Conservation (phyloP, 148 eudicot species). For the Gaultheria prostrata region DNA sequence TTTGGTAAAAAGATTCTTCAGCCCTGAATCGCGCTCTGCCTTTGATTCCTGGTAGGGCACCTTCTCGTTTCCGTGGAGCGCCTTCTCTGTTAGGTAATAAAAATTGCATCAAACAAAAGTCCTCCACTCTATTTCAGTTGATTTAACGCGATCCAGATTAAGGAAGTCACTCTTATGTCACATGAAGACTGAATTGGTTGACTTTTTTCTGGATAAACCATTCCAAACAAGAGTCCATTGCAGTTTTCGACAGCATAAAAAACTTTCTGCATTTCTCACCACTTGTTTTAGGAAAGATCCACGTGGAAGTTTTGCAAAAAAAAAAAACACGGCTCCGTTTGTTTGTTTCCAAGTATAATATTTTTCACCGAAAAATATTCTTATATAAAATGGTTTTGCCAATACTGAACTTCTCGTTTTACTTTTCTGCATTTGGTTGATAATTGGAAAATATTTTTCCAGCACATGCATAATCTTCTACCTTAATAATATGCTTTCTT, state of each 20-base stretch:
- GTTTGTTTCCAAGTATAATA: too few relatives aligned
- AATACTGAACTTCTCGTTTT: too few relatives aligned
- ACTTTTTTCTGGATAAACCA: background rate
- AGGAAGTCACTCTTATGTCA: background rate
- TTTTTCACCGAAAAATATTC: too few relatives aligned
- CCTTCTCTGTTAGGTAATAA: slow-evolving; percentile 52
- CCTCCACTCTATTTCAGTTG: background rate
- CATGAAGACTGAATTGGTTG: background rate
- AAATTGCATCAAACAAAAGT: background rate
- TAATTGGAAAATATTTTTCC: too few relatives aligned
- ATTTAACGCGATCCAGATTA: background rate
- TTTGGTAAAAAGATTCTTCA: slow-evolving; percentile 88
- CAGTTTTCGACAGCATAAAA: background rate
- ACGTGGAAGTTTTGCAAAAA: background rate
- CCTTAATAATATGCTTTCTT: too few relatives aligned
- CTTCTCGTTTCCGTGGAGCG: slow-evolving; percentile 69
- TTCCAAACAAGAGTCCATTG: background rate
- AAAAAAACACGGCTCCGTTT: too few relatives aligned
- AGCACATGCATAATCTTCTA: too few relatives aligned
- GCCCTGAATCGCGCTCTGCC: slow-evolving; percentile 71
- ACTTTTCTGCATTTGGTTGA: too few relatives aligned
- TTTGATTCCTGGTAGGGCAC: slow-evolving; percentile 69
- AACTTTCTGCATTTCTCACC: background rate
- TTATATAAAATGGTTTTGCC: too few relatives aligned
- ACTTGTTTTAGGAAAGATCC: background rate